These are phyloP conservation scores for Aspergillus coremiiformis DNA, from an alignment of 495 filamentous ascomycete species.

Conservation along the genomic window DNA sequence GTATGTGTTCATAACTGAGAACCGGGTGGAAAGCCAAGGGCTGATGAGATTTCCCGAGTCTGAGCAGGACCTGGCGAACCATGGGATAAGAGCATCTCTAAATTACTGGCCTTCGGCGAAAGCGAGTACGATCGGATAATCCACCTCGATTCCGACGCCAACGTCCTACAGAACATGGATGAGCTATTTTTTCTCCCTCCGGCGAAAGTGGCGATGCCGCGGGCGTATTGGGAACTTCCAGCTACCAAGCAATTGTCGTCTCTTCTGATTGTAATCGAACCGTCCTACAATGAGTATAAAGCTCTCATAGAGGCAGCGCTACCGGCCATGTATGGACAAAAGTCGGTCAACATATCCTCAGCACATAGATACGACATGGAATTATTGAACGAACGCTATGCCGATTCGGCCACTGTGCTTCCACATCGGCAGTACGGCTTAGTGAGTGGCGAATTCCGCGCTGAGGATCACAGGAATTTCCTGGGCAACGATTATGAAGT, in stretches of 20 bases:
- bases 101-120: constrained; percentile 64
- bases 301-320: constrained; percentile 40
- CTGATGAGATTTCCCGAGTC: neutral
- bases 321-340: constrained; percentile 28
- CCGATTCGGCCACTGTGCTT: constrained; percentile 57
- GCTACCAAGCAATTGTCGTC: constrained; percentile 48
- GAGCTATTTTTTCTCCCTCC: constrained; percentile 67
- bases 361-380: constrained; percentile 60
- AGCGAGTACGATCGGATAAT: constrained; percentile 61
- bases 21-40: neutral
- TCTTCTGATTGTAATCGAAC: constrained; percentile 58
- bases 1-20: constrained; percentile 13
- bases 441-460: constrained; percentile 63
- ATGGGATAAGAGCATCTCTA: constrained; percentile 60
- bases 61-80: constrained; percentile 25
- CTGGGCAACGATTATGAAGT: constrained; percentile 53
- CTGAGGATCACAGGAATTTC: constrained; percentile 51
- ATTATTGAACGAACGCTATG: constrained; percentile 64
- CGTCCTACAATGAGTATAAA: constrained; percentile 47
- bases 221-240: constrained; percentile 63
- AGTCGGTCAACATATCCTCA: constrained; percentile 8
- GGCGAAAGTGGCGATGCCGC: constrained; percentile 53
- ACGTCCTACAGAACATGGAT: constrained; percentile 58
- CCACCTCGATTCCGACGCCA: constrained; percentile 61
- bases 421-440: constrained; percentile 69